Percentiles rank a stretch among this genome's conserved stretches.
These are phyloP conservation scores for Picochlorum sp. DNA, from an alignment of 139 green algal genomes.

Conservation along the genomic window DNA sequence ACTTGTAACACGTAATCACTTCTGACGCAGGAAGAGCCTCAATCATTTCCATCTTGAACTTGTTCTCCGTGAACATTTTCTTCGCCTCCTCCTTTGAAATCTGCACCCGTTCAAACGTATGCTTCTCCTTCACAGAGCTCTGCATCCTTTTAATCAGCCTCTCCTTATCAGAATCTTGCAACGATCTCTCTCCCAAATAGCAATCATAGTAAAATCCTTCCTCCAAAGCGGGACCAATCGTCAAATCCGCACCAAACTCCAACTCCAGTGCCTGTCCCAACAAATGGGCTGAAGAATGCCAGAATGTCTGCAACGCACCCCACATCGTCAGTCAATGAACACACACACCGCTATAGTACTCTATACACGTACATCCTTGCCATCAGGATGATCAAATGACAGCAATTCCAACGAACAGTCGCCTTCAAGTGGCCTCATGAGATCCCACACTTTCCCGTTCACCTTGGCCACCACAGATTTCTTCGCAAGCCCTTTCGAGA, in stretches of 20 bases:
- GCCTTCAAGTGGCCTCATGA: slow-evolving; percentile 74
- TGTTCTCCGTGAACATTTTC: slow-evolving; percentile 96
- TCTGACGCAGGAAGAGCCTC: slow-evolving; percentile 65
- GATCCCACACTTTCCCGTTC: slow-evolving; percentile 80
- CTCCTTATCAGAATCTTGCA: slow-evolving; percentile 62
- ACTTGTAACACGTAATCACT: slow-evolving; percentile 74
- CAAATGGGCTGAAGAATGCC: slow-evolving; percentile 89
- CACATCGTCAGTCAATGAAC: not conserved
- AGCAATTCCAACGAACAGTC: slow-evolving; percentile 82
- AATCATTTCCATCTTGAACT: slow-evolving; percentile 99
- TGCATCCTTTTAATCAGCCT: slow-evolving; percentile 73
- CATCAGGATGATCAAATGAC: slow-evolving; percentile 78
- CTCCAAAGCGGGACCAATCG: slow-evolving; percentile 89
- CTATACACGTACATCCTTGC: slow-evolving; percentile 60
- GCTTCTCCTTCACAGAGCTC: slow-evolving; percentile 74
- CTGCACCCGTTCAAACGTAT: slow-evolving; percentile 84
- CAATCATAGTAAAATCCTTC: slow-evolving; percentile 99
- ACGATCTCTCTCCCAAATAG: slow-evolving; percentile 73
- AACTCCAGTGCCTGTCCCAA: slow-evolving; percentile 92
- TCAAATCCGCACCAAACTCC: slow-evolving; percentile 89
- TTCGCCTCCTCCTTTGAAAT: slow-evolving; percentile 88
- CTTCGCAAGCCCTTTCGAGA: slow-evolving; percentile 85
- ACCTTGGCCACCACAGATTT: slow-evolving; percentile 79
- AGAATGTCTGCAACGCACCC: slow-evolving; percentile 76
- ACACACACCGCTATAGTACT: not conserved